A percentile compares a stretch with the other conserved stretches of the same genome.
Conservation (phyloP, 768 basidiomycete species). For the Nidularia sp. region DNA sequence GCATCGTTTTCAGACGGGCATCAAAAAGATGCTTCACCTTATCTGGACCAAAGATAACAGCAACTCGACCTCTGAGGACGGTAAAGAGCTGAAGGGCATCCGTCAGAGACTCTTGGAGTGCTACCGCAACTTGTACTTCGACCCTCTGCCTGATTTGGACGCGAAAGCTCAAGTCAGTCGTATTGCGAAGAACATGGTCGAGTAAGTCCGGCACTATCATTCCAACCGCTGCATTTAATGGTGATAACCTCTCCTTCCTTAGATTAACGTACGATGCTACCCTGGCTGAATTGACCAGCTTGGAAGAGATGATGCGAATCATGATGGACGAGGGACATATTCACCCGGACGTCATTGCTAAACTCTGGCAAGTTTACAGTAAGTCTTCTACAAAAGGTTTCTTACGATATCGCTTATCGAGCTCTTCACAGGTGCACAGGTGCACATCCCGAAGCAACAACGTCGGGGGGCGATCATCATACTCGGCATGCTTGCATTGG, state of each 20-base stretch:
- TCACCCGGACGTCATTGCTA: conserved; percentile 79
- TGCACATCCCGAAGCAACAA: conserved; percentile 74
- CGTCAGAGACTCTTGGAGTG: conserved; percentile 84
- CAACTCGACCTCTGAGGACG: conserved; percentile 59
- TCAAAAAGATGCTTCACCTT: conserved; percentile 95
- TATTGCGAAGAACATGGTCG: conserved; percentile 96
- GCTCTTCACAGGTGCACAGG: conserved; percentile 55
- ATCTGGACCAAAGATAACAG: conserved; percentile 96
- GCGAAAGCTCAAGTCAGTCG: conserved; percentile 86
- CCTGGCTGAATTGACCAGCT: conserved; percentile 89
- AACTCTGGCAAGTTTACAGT: conserved; percentile 98
- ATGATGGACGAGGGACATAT: conserved; percentile 91
- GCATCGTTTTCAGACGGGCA: conserved; percentile 54
- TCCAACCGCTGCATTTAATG: neutral
- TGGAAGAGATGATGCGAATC: conserved; percentile 95
- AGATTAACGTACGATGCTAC: conserved; percentile 92
- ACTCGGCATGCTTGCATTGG: conserved; percentile 93
- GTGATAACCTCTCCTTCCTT: neutral
- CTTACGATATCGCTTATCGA: neutral
- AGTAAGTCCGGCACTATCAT: conserved; percentile 55
- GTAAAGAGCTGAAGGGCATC: conserved; percentile 80
- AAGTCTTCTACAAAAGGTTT: conserved; percentile 19
- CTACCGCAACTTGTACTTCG: conserved; percentile 87
- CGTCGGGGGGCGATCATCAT: conserved; percentile 94
- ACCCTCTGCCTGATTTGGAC: conserved; percentile 66